phyloP scores from a whole-genome alignment of 2,329 filamentous ascomycete species.

The Beauveria rudraprayagi region DNA sequence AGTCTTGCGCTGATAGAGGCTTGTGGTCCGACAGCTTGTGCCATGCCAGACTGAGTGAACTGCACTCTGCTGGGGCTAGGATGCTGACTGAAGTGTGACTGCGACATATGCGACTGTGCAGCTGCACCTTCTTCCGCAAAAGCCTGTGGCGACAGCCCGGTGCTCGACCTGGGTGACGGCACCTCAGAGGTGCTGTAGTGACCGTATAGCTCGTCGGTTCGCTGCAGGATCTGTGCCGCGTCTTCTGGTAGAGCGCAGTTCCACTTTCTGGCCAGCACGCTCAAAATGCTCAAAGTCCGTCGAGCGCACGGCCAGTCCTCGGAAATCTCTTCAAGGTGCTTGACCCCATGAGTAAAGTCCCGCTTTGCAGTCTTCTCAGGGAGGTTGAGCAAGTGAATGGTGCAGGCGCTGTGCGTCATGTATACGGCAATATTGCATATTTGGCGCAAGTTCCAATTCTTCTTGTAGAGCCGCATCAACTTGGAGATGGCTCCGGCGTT shows the following conservation, averaged over 20 bases:
- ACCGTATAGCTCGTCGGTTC: conserved; percentile 74
- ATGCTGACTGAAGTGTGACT: conserved; percentile 12
- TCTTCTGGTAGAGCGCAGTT: conserved; percentile 79
- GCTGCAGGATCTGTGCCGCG: conserved; percentile 64
- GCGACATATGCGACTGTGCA: conserved; percentile 12
- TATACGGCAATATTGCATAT: conserved; percentile 97
- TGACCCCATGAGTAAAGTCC: conserved; percentile 84
- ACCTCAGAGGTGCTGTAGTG: conserved; percentile 56
- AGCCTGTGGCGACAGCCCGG: conserved; percentile 21
- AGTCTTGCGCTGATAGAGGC: conserved; percentile 4
- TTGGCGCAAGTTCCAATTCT: conserved; percentile 80
- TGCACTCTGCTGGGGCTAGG: conserved; percentile 3
- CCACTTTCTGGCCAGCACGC: conserved; percentile 82
- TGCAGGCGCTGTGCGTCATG: conserved; percentile 88
- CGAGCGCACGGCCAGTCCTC: conserved; percentile 90
- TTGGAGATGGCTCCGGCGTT: conserved; percentile 88
- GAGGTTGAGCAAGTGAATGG: conserved; percentile 86
- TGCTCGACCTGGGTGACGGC: conserved; percentile 41
- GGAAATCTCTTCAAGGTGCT: conserved; percentile 89
- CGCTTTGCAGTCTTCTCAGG: conserved; percentile 85
- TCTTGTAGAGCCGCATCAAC: conserved; percentile 88
- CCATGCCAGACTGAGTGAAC: conserved; percentile 1
- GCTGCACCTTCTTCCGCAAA: conserved; percentile 19
- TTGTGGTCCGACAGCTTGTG: not conserved
- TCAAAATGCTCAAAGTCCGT: conserved; percentile 76